Percentiles rank a stretch among this genome's conserved stretches.
Evolutionary conservation across 139 green algal genomes (phyloP).

Genomic region (Gonium pectorale): DNA sequence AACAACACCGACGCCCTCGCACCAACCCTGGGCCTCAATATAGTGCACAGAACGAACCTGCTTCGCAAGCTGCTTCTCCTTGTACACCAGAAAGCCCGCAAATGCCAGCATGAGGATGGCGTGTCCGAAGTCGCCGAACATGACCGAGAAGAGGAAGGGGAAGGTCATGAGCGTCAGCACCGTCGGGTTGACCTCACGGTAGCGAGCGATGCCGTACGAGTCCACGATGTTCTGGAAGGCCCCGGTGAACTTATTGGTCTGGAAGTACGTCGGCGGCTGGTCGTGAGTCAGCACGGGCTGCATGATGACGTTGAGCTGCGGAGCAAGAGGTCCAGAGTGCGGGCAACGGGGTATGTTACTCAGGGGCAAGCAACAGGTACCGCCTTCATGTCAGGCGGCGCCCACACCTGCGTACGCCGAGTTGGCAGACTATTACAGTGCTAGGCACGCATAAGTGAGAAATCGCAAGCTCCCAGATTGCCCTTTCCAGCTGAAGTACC

Average conservation of each 20-base stretch:
- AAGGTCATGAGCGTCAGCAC: constrained; percentile 98
- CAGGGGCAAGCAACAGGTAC: background rate
- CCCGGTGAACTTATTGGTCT: constrained; percentile 90
- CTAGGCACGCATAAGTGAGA: too few species aligned
- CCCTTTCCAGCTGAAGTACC: too few species aligned
- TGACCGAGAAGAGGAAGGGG: constrained; percentile 99
- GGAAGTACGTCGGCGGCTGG: constrained; percentile 93
- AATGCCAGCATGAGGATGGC: constrained; percentile 90
- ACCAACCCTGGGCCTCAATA: too few species aligned
- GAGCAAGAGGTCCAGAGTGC: too few species aligned
- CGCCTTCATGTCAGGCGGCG: too few species aligned
- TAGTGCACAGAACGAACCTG: too few species aligned
- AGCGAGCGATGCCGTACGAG: constrained; percentile 95
- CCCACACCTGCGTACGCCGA: too few species aligned
- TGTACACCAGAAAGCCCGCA: constrained; percentile 81
- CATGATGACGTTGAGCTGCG: constrained; percentile 89
- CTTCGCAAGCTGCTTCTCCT: constrained; percentile 84
- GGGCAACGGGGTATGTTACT: too few species aligned
- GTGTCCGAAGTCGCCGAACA: constrained; percentile 99
- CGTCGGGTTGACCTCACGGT: constrained; percentile 95
- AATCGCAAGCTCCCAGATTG: too few species aligned
- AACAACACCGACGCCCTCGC: too few species aligned
- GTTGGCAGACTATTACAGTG: too few species aligned
- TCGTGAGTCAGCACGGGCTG: constrained; percentile 87
- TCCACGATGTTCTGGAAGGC: constrained; percentile 97